Evolutionary conservation across 176 grass and related monocot species (phyloP).

Genomic region (Avena insularis): DNA sequence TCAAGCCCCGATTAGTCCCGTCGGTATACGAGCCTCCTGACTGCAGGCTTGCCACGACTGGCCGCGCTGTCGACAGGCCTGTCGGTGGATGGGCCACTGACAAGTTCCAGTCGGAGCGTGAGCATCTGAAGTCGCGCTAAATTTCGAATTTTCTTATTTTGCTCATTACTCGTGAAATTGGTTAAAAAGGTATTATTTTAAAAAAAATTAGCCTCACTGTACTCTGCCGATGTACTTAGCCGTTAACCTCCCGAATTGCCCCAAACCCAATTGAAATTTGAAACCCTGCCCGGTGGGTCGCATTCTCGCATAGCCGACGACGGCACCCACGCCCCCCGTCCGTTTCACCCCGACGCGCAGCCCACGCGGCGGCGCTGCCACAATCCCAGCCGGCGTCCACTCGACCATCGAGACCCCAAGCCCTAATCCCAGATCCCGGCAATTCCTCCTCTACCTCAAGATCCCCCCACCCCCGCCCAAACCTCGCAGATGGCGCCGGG

Average conservation of each 20-base stretch:
- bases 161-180: no score
- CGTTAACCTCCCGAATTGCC: constrained; percentile 17
- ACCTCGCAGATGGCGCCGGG: constrained; percentile 32
- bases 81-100: no score
- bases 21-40: no score
- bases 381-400: neutral
- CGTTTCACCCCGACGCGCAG: neutral
- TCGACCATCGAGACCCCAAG: neutral
- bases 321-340: neutral
- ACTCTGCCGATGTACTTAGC: neutral
- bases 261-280: neutral
- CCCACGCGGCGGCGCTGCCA: neutral
- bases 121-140: no score
- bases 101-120: no score
- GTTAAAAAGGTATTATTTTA: no score
- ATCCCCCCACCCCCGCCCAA: neutral
- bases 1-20: no score
- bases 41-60: no score
- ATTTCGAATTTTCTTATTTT: no score
- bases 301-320: neutral
- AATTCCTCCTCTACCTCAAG: neutral
- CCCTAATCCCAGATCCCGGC: constrained; percentile 17
- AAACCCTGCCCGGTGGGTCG: neutral
- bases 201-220: no score
- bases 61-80: no score